Evolutionary conservation across 106 monocot genomes (phyloP).

Genomic region (Chionographis japonica): DNA sequence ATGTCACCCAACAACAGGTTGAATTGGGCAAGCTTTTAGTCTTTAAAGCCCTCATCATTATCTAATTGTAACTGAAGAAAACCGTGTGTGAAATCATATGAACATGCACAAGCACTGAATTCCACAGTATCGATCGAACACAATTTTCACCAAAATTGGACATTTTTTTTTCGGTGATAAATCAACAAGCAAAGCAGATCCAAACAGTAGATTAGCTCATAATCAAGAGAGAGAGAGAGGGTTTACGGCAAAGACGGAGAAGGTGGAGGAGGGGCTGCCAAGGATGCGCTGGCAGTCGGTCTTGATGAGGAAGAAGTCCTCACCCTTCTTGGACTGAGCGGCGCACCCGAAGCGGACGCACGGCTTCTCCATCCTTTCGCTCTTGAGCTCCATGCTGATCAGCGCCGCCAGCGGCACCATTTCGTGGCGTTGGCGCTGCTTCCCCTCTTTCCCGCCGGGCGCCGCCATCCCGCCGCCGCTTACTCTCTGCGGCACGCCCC

Average conservation of each 20-base stretch:
- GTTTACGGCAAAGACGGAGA: conserved; percentile 47
- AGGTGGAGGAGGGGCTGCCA: conserved; percentile 30
- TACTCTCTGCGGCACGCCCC: background rate
- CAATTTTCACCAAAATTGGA: too few species aligned
- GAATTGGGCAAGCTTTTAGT: too few species aligned
- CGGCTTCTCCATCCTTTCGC: conserved; percentile 29
- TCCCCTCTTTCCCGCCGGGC: background rate
- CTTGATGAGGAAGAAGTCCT: conserved; percentile 52
- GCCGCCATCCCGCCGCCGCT: conserved; percentile 4
- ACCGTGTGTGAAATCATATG: background rate
- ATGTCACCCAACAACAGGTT: too few species aligned
- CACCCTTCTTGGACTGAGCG: conserved; percentile 58
- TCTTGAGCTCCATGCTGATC: conserved; percentile 21
- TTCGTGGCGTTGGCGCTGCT: background rate
- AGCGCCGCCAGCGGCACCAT: conserved; percentile 36
- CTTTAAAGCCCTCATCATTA: background rate
- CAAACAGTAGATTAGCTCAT: background rate
- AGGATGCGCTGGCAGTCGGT: conserved; percentile 34
- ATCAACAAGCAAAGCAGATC: background rate
- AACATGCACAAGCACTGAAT: background rate
- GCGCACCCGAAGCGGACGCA: conserved; percentile 49
- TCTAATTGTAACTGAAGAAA: background rate
- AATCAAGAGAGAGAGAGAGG: background rate
- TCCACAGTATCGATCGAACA: background rate
- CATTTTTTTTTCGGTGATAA: background rate